Evolutionary conservation across 2,329 filamentous ascomycete species (phyloP).

Genomic region (Fusarium coicis): DNA sequence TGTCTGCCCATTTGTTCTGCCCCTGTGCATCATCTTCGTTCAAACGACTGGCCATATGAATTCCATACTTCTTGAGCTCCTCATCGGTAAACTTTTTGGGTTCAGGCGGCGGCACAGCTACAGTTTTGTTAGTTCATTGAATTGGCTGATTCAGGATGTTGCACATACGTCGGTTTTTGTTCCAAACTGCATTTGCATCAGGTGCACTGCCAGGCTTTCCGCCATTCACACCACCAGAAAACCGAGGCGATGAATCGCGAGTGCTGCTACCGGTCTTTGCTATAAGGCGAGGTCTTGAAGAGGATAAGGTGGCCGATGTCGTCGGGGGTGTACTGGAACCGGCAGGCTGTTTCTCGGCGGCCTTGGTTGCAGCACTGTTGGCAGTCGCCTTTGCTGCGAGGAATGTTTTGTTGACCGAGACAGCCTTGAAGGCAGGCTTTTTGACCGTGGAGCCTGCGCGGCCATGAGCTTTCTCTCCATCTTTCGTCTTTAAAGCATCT

Average conservation of each 20-base stretch:
- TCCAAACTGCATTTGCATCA: slow-evolving; percentile 83
- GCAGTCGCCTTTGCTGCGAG: slow-evolving; percentile 74
- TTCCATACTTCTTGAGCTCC: slow-evolving; percentile 86
- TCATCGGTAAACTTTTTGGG: slow-evolving; percentile 88
- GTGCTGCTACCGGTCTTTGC: slow-evolving; percentile 76
- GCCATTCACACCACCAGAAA: slow-evolving; percentile 61
- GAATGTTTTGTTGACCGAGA: slow-evolving; percentile 87
- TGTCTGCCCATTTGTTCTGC: slow-evolving; percentile 88
- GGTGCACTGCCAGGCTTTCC: slow-evolving; percentile 70
- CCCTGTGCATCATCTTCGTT: slow-evolving; percentile 79
- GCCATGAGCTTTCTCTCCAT: slow-evolving; percentile 68
- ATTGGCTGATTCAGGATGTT: background rate
- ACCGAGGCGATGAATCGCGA: slow-evolving; percentile 61
- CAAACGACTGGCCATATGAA: slow-evolving; percentile 83
- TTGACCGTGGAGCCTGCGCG: slow-evolving; percentile 71
- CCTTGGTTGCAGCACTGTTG: slow-evolving; percentile 58
- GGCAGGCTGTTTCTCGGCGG: slow-evolving; percentile 61
- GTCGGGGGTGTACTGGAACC: slow-evolving; percentile 60
- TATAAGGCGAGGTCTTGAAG: slow-evolving; percentile 76
- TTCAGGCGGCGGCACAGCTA: slow-evolving; percentile 73
- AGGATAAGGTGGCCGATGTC: slow-evolving; percentile 58
- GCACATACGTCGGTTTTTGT: slow-evolving; percentile 83
- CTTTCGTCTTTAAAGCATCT: slow-evolving; percentile 64
- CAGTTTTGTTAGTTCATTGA: slow-evolving; percentile 32
- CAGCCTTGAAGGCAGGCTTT: slow-evolving; percentile 84